These are phyloP conservation scores for Fusarium circinatum DNA, from an alignment of 2,329 filamentous ascomycete species.

Conservation along the genomic window DNA sequence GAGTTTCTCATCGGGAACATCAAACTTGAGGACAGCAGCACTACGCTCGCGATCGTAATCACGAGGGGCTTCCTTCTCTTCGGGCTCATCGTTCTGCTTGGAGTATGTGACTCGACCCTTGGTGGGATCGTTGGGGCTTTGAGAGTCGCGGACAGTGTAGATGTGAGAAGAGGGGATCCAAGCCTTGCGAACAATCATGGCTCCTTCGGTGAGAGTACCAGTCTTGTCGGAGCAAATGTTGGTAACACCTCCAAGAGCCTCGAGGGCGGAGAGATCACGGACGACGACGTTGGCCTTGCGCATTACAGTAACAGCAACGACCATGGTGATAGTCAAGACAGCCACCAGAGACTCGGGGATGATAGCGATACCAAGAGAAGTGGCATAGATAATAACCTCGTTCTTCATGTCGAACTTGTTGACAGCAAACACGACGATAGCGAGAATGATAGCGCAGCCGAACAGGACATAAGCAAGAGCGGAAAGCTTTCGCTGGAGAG, in stretches of 20 bases:
- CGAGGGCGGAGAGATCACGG: conserved; percentile 72
- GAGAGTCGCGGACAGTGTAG: conserved; percentile 70
- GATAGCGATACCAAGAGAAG: conserved; percentile 68
- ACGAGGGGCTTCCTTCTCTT: conserved; percentile 55
- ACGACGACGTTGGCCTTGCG: conserved; percentile 72
- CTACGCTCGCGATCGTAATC: conserved; percentile 71
- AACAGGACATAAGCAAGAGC: conserved; percentile 82
- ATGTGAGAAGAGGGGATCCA: conserved; percentile 69
- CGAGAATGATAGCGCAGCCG: conserved; percentile 70
- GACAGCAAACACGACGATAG: conserved; percentile 67
- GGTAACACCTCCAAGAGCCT: conserved; percentile 76
- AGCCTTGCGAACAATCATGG: conserved; percentile 75
- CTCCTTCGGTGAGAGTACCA: conserved; percentile 74
- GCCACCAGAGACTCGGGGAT: conserved; percentile 74
- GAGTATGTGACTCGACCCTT: conserved; percentile 64
- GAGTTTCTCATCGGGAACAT: conserved; percentile 67
- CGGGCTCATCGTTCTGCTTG: conserved; percentile 47
- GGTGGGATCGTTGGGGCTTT: conserved; percentile 70
- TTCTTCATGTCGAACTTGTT: conserved; percentile 63
- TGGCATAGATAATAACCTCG: conserved; percentile 68
- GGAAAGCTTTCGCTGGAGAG: conserved; percentile 80
- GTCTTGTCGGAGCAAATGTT: conserved; percentile 81
- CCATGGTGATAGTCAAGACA: conserved; percentile 77
- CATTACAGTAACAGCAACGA: conserved; percentile 72
- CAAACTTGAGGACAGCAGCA: conserved; percentile 69